These are phyloP conservation scores for Podila verticillata DNA, from an alignment of 192 early-diverging fungal genomes.

Conservation along the genomic window DNA sequence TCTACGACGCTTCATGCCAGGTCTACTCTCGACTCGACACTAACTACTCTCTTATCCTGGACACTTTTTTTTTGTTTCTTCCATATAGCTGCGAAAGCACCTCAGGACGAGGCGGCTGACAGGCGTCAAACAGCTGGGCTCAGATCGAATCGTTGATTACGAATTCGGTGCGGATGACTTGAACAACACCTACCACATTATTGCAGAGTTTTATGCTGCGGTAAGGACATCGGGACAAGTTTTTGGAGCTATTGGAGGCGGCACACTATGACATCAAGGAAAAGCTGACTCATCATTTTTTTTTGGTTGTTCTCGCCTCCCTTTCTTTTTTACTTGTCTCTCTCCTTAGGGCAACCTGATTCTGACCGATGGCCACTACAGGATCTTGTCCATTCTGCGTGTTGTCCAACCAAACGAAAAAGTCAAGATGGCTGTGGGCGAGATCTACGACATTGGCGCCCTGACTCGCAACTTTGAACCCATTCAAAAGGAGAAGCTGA, in stretches of 20 bases:
- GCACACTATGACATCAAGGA: too few relatives aligned
- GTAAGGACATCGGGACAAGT: constrained; percentile 40
- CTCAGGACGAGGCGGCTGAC: constrained; percentile 84
- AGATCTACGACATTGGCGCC: constrained; percentile 75
- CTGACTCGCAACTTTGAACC: constrained; percentile 64
- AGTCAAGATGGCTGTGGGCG: constrained; percentile 84
- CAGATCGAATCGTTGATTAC: constrained; percentile 94
- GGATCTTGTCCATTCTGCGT: constrained; percentile 86
- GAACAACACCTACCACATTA: constrained; percentile 72
- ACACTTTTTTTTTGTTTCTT: background rate
- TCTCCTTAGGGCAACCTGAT: constrained; percentile 89
- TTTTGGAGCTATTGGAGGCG: too few relatives aligned
- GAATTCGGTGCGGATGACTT: constrained; percentile 80
- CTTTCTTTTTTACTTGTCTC: constrained; percentile 6
- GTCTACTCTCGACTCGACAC: background rate
- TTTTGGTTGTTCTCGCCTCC: background rate
- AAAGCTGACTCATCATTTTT: background rate
- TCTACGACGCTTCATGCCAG: background rate
- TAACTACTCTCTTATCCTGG: background rate
- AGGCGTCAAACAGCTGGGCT: constrained; percentile 83
- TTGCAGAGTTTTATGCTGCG: constrained; percentile 83
- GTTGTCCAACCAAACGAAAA: constrained; percentile 85
- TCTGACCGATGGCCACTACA: constrained; percentile 88
- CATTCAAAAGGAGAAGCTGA: constrained; percentile 63
- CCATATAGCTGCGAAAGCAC: constrained; percentile 84